These are phyloP conservation scores for Erodium texanum DNA, from an alignment of 441 rosid genomes.

Conservation along the genomic window DNA sequence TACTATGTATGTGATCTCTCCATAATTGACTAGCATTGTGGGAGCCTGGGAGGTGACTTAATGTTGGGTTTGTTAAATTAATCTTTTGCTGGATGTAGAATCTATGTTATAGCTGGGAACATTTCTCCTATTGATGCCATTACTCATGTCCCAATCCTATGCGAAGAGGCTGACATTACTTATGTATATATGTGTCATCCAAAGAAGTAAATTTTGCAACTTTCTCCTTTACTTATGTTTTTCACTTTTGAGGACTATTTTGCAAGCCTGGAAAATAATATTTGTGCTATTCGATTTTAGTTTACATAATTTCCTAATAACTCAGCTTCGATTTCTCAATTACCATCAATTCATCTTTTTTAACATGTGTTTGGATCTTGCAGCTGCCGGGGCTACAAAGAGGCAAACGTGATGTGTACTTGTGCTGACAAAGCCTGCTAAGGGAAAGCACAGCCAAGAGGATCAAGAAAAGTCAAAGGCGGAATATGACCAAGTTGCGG, in stretches of 20 bases:
- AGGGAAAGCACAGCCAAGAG: conserved; percentile 55
- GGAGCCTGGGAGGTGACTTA: too few relatives aligned
- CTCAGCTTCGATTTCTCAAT: too few relatives aligned
- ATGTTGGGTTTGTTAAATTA: not conserved
- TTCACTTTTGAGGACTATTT: not conserved
- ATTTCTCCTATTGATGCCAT: conserved; percentile 94
- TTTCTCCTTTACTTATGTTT: not conserved
- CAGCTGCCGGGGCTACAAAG: conserved; percentile 68
- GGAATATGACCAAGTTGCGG: conserved; percentile 46
- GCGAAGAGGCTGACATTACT: conserved; percentile 64
- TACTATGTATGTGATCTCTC: too few relatives aligned
- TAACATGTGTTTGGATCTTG: conserved; percentile 47
- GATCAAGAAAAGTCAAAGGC: conserved; percentile 52
- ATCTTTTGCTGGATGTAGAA: conserved; percentile 32
- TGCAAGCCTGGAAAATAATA: not conserved
- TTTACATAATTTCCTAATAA: not conserved
- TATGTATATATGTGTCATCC: conserved; percentile 74
- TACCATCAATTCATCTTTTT: too few relatives aligned
- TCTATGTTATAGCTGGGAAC: conserved; percentile 83
- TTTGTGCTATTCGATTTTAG: too few relatives aligned
- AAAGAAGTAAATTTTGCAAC: conserved; percentile 55
- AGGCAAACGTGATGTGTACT: conserved; percentile 77
- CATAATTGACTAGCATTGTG: not conserved
- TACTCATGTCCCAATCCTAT: conserved; percentile 76
- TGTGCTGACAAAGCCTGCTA: conserved; percentile 57